Percentiles rank a stretch among this genome's conserved stretches.
phyloP scores from a whole-genome alignment of 495 filamentous ascomycete species.

The Penicillium turbatum region DNA sequence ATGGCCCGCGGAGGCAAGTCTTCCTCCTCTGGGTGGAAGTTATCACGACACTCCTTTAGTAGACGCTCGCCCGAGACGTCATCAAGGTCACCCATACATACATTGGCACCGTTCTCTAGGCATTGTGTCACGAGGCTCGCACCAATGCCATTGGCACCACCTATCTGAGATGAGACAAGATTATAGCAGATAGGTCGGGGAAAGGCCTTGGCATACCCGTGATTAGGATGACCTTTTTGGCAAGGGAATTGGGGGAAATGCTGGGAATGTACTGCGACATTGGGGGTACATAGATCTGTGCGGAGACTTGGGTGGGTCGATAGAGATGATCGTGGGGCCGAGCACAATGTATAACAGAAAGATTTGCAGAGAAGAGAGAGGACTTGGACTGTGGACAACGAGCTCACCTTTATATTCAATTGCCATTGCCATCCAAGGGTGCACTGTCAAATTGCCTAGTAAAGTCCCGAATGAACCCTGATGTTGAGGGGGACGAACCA shows the following conservation, averaged over 20 bases:
- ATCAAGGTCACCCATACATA: conserved; percentile 44
- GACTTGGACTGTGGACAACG: neutral
- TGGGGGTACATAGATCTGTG: conserved; percentile 3
- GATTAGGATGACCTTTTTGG: conserved; percentile 43
- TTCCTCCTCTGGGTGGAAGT: conserved; percentile 27
- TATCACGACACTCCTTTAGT: conserved; percentile 16
- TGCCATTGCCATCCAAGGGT: neutral
- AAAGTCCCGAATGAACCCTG: neutral
- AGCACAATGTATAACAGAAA: neutral
- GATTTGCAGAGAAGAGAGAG: neutral
- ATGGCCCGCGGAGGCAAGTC: conserved; percentile 20
- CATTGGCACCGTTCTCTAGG: conserved; percentile 42
- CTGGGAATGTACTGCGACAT: conserved; percentile 27
- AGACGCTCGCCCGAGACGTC: conserved; percentile 27
- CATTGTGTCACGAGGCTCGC: conserved; percentile 47
- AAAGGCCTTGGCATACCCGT: conserved; percentile 33
- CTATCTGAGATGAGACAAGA: conserved; percentile 21
- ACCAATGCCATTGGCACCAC: conserved; percentile 54
- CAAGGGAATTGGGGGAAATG: conserved; percentile 30
- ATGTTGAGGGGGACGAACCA: conserved; percentile 1
- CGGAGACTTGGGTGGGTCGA: conserved; percentile 5
- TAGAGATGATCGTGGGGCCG: conserved; percentile 1
- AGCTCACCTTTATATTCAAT: neutral
- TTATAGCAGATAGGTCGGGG: neutral
- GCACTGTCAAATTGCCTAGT: neutral